These are phyloP conservation scores for Xylariales sp. DNA, from an alignment of 2,329 filamentous ascomycete genomes.

Conservation along the genomic window DNA sequence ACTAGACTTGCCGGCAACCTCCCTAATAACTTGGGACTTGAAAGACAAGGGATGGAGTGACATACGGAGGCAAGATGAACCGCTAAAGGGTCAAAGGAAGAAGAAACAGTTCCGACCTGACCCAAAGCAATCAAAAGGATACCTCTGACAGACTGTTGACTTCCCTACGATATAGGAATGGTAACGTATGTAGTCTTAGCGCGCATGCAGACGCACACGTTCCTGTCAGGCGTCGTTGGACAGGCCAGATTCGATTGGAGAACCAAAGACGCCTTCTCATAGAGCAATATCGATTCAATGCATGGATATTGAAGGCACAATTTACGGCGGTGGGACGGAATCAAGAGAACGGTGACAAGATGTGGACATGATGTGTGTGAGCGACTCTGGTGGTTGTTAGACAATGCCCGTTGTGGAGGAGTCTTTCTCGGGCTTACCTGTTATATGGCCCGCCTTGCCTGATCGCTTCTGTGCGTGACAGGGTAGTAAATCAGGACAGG, in stretches of 20 bases:
- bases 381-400: slow-evolving; percentile 6
- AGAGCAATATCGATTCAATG: slow-evolving; percentile 37
- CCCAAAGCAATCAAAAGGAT: slow-evolving; percentile 20
- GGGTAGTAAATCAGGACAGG: background rate
- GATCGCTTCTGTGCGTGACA: slow-evolving; percentile 2
- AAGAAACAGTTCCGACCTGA: slow-evolving; percentile 28
- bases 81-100: slow-evolving; percentile 33
- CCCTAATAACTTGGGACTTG: slow-evolving; percentile 27
- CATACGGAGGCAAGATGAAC: slow-evolving; percentile 29
- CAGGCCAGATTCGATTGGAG: slow-evolving; percentile 31
- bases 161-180: slow-evolving; percentile 21
- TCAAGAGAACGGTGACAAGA: slow-evolving; percentile 14
- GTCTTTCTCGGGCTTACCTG: slow-evolving; percentile 10
- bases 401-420: slow-evolving; percentile 3
- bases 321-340: slow-evolving; percentile 34
- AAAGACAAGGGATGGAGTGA: slow-evolving; percentile 24
- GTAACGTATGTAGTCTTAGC: slow-evolving; percentile 33
- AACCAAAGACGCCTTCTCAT: slow-evolving; percentile 27
- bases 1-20: slow-evolving; percentile 17
- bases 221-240: slow-evolving; percentile 25
- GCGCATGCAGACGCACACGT: slow-evolving; percentile 31
- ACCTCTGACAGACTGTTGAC: background rate
- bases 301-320: slow-evolving; percentile 37
- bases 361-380: slow-evolving; percentile 11
- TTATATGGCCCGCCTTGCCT: slow-evolving; percentile 11